Base-by-base conservation (phyloP, 1,284 basidiomycete genomes). In the Fistulina hepatica region DNA sequence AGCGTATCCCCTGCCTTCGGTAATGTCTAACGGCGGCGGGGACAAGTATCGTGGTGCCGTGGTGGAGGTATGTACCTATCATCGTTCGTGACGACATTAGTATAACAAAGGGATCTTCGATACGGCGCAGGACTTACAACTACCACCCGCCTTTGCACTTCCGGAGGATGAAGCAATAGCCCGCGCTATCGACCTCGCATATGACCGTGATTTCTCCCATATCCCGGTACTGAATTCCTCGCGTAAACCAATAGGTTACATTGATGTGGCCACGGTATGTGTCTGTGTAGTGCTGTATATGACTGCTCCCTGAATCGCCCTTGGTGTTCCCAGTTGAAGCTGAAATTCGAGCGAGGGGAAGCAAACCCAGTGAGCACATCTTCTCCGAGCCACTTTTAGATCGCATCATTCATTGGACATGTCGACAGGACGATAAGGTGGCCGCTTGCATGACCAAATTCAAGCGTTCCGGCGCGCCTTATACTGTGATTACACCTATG, bases 161-260 rank as follows among this genome's bases (percentile, higher is more conserved):
- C 80, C 82, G 6, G 61, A 69, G 7, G 68, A 69, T 43, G 85
- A 86, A 48, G 68, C 71, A 15, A 76, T 91, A 40, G 70, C 71
- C 7, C 65, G 72, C 21, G 89, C 85, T 2, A 73, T 92, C 28
- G 84, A 88, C 49, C 70, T 82, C 22, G 89, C 89, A 0, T 92
- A 90, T 51, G 89, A 92, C 48, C 74, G 86, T 30, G 89, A 92
- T 54, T 92, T 91, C 58, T 89, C 89, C 19, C 78, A 90, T 51
- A 81, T 92, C 41, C 89, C 89, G 88, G 82, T 93, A 0, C 66
- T 92, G 23, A 78, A 83, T 50, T 66, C 64, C 40, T 66, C 71
- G 30, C 70, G 83, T 37, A 75, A 73, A 50, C 86, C 84, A 2
- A 58, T 92, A 11, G 89, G 89, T 6, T 91, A 92, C 48, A 61